A percentile compares a stretch with the other conserved stretches of the same genome.
These are phyloP conservation scores for Kazachstania psychrophila DNA, from an alignment of 805 yeast genomes.

Conservation along the genomic window DNA sequence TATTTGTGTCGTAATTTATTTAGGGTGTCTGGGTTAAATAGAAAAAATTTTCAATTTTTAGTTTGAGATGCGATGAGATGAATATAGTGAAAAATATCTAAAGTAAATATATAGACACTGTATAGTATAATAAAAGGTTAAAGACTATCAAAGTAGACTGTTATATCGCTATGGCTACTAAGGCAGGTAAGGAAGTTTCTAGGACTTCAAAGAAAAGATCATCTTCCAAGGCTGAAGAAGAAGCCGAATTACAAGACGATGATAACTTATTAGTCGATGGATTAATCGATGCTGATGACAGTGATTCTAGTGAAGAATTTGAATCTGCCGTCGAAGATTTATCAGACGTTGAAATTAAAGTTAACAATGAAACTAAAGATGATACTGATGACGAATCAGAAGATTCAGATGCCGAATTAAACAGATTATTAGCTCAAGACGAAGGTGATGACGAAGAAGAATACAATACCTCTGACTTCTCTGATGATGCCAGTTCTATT, in stretches of 20 bases:
- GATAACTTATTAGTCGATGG: constrained; percentile 12
- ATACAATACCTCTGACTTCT: constrained; percentile 22
- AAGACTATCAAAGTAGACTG: not conserved
- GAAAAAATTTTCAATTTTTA: constrained; percentile 2
- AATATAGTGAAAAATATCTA: not conserved
- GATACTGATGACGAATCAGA: constrained; percentile 28
- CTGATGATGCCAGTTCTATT: constrained; percentile 38
- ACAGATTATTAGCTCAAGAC: constrained; percentile 49
- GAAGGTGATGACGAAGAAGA: constrained; percentile 24
- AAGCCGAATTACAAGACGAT: constrained; percentile 16
- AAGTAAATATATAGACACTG: no score
- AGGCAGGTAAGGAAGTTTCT: constrained; percentile 1
- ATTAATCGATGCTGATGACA: constrained; percentile 11
- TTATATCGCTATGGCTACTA: not conserved
- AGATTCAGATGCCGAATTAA: constrained; percentile 57
- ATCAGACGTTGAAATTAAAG: constrained; percentile 3
- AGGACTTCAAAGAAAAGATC: constrained; percentile 16
- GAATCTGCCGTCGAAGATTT: constrained; percentile 12
- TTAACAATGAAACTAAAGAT: constrained; percentile 7
- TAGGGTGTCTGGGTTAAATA: constrained; percentile 7
- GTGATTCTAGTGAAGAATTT: constrained; percentile 18
- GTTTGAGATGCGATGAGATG: constrained; percentile 7
- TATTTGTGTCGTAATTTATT: no score
- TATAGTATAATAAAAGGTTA: no score
- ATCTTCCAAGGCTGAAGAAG: constrained; percentile 13